These are phyloP conservation scores for Hippophae gyantsensis DNA, from an alignment of 306 rosid genomes.

Conservation along the genomic window DNA sequence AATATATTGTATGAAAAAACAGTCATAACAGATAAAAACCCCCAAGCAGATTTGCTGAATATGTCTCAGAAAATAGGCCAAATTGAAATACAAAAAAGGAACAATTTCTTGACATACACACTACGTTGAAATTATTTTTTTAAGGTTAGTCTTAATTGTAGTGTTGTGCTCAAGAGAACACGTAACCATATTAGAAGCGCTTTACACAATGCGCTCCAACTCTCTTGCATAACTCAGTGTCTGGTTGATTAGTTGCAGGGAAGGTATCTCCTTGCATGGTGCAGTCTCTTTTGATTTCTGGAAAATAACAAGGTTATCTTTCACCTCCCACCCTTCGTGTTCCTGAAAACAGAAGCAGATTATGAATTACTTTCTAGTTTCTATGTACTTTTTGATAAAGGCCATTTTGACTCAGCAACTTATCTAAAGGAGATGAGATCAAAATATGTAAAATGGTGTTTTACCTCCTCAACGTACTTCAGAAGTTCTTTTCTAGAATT, in stretches of 20 bases:
- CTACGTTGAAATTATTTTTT: no score
- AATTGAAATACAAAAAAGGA: no score
- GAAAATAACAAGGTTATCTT: slow-evolving; percentile 48
- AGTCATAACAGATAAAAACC: no score
- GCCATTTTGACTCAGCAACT: neutral
- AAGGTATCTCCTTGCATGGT: slow-evolving; percentile 97
- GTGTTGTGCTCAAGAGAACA: slow-evolving; percentile 15
- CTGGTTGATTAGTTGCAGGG: slow-evolving; percentile 93
- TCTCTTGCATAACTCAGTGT: slow-evolving; percentile 97
- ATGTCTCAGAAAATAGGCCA: no score
- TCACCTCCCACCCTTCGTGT: slow-evolving; percentile 87
- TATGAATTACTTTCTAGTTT: slow-evolving; percentile 1
- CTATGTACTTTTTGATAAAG: no score
- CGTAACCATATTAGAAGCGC: slow-evolving; percentile 11
- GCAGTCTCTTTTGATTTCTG: slow-evolving; percentile 86
- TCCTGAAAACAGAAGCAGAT: slow-evolving; percentile 44
- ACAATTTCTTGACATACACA: no score
- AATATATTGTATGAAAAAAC: no score
- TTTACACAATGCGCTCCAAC: slow-evolving; percentile 94
- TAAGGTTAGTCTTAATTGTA: neutral
- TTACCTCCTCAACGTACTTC: slow-evolving; percentile 63
- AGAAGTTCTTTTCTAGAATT: slow-evolving; percentile 62
- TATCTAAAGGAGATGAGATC: neutral
- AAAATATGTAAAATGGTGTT: slow-evolving; percentile 3
- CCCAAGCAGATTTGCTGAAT: no score